These are phyloP conservation scores for Herpetomonas tarakana DNA, from an alignment of 208 protist genomes.

Conservation along the genomic window DNA sequence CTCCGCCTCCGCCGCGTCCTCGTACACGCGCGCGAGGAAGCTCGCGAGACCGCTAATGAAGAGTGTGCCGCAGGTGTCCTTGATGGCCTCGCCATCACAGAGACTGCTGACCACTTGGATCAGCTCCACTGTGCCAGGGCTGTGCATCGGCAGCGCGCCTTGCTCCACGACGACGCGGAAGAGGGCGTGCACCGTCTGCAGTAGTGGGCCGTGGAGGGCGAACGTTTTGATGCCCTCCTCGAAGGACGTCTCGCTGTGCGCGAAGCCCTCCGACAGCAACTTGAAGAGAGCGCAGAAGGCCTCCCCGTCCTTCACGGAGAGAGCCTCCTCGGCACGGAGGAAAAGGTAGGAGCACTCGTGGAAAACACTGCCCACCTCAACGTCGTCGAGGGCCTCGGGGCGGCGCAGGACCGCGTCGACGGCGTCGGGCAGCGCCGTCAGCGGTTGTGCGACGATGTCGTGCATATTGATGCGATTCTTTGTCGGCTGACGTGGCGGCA, in stretches of 20 bases:
- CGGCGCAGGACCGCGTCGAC: conserved; percentile 81
- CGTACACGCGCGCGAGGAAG: conserved; percentile 64
- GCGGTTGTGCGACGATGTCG: conserved; percentile 82
- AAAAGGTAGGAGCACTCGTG: conserved; percentile 74
- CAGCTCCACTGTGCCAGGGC: conserved; percentile 68
- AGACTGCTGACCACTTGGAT: conserved; percentile 77
- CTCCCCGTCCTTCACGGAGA: conserved; percentile 55
- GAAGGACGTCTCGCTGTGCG: conserved; percentile 64
- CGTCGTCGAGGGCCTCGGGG: conserved; percentile 71
- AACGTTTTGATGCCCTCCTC: conserved; percentile 74
- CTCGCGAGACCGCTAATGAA: conserved; percentile 70
- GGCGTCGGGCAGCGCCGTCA: conserved; percentile 63
- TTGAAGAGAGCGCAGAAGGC: conserved; percentile 81
- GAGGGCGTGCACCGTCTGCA: conserved; percentile 69
- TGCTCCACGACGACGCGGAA: conserved; percentile 64
- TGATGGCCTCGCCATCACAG: conserved; percentile 76
- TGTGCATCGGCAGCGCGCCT: conserved; percentile 57
- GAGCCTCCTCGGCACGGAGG: conserved; percentile 79
- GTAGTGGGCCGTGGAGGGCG: conserved; percentile 39
- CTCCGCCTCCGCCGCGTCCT: conserved; percentile 36
- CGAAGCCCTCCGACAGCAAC: conserved; percentile 79
- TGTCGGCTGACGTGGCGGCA: conserved; percentile 60
- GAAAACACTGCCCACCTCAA: conserved; percentile 82
- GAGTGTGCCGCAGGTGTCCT: conserved; percentile 64
- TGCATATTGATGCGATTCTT: conserved; percentile 91